Evolutionary conservation across 1,284 basidiomycete species (phyloP).

Genomic region (Hortiboletus rubellus): DNA sequence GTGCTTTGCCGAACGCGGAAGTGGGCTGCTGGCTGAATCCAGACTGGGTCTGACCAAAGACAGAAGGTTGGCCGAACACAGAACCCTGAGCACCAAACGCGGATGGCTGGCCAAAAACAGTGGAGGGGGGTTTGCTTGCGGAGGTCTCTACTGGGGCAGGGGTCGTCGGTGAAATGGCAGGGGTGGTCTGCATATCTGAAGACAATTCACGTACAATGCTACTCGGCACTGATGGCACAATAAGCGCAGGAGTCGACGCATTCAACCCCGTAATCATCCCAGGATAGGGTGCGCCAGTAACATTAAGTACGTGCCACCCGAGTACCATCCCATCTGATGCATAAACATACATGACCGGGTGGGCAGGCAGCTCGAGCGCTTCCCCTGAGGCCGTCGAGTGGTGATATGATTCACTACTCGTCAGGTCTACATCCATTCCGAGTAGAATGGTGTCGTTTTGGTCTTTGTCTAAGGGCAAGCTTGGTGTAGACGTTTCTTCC

Average conservation of each 20-base stretch:
- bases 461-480: conserved; percentile 69
- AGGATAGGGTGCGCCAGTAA: conserved; percentile 49
- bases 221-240: conserved; percentile 13
- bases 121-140: conserved; percentile 6
- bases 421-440: conserved; percentile 70
- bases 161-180: conserved; percentile 21
- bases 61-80: conserved; percentile 20
- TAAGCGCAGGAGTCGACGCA: conserved; percentile 1
- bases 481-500: conserved; percentile 71
- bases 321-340: conserved; percentile 79
- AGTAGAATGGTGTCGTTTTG: conserved; percentile 73
- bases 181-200: conserved; percentile 33
- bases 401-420: conserved; percentile 46
- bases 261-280: conserved; percentile 45
- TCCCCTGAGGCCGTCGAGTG: conserved; percentile 48
- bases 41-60: conserved; percentile 17
- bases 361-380: conserved; percentile 48
- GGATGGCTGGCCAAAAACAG: conserved; percentile 31
- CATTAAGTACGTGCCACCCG: conserved; percentile 73
- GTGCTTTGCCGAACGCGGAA: conserved; percentile 22
- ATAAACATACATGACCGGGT: conserved; percentile 75
- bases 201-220: conserved; percentile 30
- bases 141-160: conserved; percentile 16
- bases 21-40: conserved; percentile 20
- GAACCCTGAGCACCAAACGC: conserved; percentile 25